A percentile compares a stretch with the other conserved stretches of the same genome.
Conservation (phyloP, 202 grass and related monocot species). For the Saccharum hybrid region DNA sequence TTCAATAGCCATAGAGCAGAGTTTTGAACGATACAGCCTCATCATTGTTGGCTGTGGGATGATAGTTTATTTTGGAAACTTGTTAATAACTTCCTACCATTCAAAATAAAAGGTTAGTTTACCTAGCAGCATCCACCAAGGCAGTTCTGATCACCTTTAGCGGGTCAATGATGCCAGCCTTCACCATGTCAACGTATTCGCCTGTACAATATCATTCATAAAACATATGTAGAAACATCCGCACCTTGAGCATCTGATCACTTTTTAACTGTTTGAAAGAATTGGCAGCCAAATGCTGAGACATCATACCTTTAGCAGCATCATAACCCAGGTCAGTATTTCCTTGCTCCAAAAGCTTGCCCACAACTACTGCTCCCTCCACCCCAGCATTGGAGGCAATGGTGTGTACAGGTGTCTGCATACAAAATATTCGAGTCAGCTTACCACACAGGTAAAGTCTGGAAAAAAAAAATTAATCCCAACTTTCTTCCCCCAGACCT, state of each 20-base stretch:
- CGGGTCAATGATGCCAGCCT: constrained; percentile 90
- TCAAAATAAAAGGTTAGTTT: neutral
- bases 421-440: constrained; percentile 28
- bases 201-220: constrained; percentile 45
- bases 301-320: constrained; percentile 79
- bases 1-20: neutral
- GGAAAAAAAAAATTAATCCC: neutral
- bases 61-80: neutral
- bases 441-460: neutral
- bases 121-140: constrained; percentile 95
- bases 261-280: neutral
- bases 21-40: neutral
- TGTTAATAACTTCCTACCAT: neutral
- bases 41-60: neutral
- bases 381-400: constrained; percentile 94
- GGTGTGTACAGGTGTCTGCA: constrained; percentile 81
- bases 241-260: neutral
- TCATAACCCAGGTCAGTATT: constrained; percentile 92
- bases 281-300: neutral
- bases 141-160: constrained; percentile 99
- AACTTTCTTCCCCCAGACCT: constrained; percentile 48
- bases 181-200: constrained; percentile 98
- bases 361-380: constrained; percentile 92
- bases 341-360: constrained; percentile 97
- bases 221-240: constrained; percentile 25